These are phyloP conservation scores for Fusarium sublunatum DNA, from an alignment of 2,329 filamentous ascomycete species.

Conservation along the genomic window DNA sequence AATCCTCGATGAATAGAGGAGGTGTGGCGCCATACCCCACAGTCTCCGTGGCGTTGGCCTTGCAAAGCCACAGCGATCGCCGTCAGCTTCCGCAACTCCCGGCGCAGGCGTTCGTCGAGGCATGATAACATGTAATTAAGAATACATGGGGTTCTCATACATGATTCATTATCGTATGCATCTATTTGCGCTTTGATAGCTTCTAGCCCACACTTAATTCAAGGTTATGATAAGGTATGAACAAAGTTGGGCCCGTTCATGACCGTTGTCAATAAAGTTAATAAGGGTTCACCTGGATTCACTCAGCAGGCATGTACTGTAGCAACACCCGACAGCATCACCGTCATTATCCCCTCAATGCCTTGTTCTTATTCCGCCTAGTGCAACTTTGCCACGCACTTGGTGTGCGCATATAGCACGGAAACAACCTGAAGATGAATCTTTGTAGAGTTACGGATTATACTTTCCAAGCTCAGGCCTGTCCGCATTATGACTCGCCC, in stretches of 20 bases:
- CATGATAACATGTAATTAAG: slow-evolving; percentile 11
- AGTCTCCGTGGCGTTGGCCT: slow-evolving; percentile 10
- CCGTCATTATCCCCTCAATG: too few relatives aligned
- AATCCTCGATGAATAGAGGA: not conserved
- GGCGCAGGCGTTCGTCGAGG: slow-evolving; percentile 28
- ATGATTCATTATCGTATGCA: too few relatives aligned
- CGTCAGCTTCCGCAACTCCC: slow-evolving; percentile 33
- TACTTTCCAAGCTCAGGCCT: slow-evolving; percentile 23
- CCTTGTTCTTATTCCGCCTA: too few relatives aligned
- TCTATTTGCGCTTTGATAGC: slow-evolving; percentile 1
- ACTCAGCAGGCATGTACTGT: too few relatives aligned
- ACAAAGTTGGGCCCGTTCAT: slow-evolving; percentile 30
- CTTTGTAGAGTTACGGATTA: too few relatives aligned
- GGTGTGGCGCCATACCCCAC: slow-evolving; percentile 22
- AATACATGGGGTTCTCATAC: not conserved
- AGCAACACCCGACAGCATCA: too few relatives aligned
- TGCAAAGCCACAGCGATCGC: slow-evolving; percentile 11
- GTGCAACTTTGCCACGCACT: too few relatives aligned
- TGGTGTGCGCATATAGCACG: too few relatives aligned
- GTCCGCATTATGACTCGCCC: not conserved
- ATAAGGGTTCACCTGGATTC: slow-evolving; percentile 8
- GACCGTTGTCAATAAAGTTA: slow-evolving; percentile 26
- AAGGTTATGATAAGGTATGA: slow-evolving; percentile 26
- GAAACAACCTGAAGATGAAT: too few relatives aligned
- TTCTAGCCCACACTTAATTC: slow-evolving; percentile 11